Base-by-base conservation (phyloP, 257 asterid genomes). In the Solanum clarkiae region DNA sequence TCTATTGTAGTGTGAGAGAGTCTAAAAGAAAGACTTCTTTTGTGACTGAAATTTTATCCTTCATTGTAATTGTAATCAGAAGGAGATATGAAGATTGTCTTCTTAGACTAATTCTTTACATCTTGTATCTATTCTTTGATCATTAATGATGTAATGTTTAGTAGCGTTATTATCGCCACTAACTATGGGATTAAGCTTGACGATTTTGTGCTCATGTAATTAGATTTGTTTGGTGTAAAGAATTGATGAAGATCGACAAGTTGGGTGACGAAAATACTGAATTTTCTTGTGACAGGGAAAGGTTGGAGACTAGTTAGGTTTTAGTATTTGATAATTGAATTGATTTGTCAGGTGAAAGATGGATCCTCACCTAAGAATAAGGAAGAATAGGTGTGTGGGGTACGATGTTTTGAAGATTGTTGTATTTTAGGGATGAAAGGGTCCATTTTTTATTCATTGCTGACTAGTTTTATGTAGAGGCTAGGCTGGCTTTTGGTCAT, bases 61-160 rank as follows among this genome's bases (percentile, higher is more conserved):
- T 81, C 44, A 81, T 45, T 81, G 85, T 86, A 86, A 86, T 86
- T 81, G 47, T 57, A 57, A 55, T 71, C 45, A 18, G 83, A 82
- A 45, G 88, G 88, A 36, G 3, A 24, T 11, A 75, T 57, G 68
- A 15, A 80, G 40, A 60, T 70, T 56, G 85, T 60, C 51, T 59
- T 24, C 13, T 60, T 24, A 81, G 77, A 60, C 11, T 29, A 17
- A 42, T 79, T 80, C 44, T 55, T 71, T 57, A 24, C 32, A 13
- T 53, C 65, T 22, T n/a, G 53, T 75, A 15, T 74, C 16, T 56
- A 18, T 18, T 80, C 12, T 26, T 51, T 16, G 65, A 51, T 51
- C 26, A 72, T 72, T 57, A 72, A 44, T 47, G 6, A 51, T 77
- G 59, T 17, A 51, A 9, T 77, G 53, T 1, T 51, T 17, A 74